A percentile compares a stretch with the other conserved stretches of the same genome.
These are phyloP conservation scores for Carex cristatella DNA, from an alignment of 176 grass and related monocot species.

Conservation along the genomic window DNA sequence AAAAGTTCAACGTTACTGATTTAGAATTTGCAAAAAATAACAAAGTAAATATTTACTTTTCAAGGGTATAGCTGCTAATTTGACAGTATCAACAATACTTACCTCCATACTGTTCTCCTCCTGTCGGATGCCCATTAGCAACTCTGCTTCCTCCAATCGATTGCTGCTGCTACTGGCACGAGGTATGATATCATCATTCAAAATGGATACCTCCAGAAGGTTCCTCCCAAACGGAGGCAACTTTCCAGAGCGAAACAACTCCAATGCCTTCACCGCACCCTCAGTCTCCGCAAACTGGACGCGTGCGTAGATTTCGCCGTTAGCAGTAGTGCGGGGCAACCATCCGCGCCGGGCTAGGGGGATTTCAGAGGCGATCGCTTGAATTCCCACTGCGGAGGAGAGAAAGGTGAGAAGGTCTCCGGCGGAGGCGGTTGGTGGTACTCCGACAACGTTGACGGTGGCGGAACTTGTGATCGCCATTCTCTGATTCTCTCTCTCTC, in stretches of 20 bases:
- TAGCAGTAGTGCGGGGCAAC: conserved; percentile 21
- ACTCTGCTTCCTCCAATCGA: conserved; percentile 13
- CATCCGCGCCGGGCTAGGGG: conserved; percentile 49
- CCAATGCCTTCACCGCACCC: conserved; percentile 31
- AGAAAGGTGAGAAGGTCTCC: conserved; percentile 66
- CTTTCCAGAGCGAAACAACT: conserved; percentile 37
- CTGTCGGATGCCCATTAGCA: conserved; percentile 25
- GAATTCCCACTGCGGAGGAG: conserved; percentile 44
- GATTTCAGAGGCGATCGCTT: conserved; percentile 68
- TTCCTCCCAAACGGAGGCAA: conserved; percentile 57
- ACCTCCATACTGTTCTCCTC: conserved; percentile 13
- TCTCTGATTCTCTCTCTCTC: background rate
- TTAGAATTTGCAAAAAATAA: too few relatives aligned
- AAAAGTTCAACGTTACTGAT: too few relatives aligned
- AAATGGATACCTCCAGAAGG: conserved; percentile 38
- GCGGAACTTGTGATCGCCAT: conserved; percentile 10
- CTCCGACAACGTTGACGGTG: conserved; percentile 52
- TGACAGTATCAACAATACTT: too few relatives aligned
- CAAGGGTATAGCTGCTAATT: too few relatives aligned
- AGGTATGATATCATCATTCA: conserved; percentile 51
- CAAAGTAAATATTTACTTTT: too few relatives aligned
- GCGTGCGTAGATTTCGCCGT: conserved; percentile 41
- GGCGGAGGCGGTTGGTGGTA: conserved; percentile 55
- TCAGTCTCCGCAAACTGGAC: conserved; percentile 64
- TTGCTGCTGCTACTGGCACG: conserved; percentile 35